Base-by-base conservation (phyloP, 176 grass and related monocot genomes). In the Zoysia pacifica region DNA sequence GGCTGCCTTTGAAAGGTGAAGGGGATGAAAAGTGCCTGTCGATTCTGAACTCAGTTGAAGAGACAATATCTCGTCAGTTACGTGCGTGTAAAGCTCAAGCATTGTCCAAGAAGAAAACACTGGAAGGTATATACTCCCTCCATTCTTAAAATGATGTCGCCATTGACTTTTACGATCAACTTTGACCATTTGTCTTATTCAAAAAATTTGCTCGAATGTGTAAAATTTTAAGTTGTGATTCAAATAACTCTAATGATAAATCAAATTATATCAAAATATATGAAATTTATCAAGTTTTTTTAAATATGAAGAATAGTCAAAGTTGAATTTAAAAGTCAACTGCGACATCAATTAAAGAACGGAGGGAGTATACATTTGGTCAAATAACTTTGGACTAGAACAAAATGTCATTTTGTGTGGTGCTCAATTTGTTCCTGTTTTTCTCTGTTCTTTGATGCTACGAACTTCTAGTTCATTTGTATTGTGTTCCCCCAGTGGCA, bases 11-110 rank as follows among this genome's bases (percentile, higher is more conserved):
- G 83, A 98, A 88, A 91, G 87, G 87, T 66, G 92, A 93, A 79
- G 84, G 82, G 64, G 90, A 94, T 74, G 95, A 98, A 61, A 98
- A 87, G 53, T 94, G 91, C 53, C 81, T 94, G 46, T 92, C 95
- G n/a, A 83, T 89, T 87, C 80, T 94, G 70, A 90, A 98, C 67
- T 93, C 95, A 61, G 81, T 98, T 62, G 95, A 94, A 85, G 92
- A 98, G 84, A 98, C 86, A 82, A 86, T 94, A 79, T 90, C 92
- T 89, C 92, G 92, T 47, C 89, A 94, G 77, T 85, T 94, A 67
- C 91, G 90, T 75, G 92, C 90, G 65, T 94, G 95, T 84, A 98
- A 94, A 77, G 79, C 84, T 19, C 92, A 93, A 64, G 56, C 92
- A 78, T 84, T 85, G 80, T 89, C 89, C 70, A 98, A 91, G 85